Base-by-base conservation (phyloP, 805 yeast genomes). In the Pichia rugopelliculosa region DNA sequence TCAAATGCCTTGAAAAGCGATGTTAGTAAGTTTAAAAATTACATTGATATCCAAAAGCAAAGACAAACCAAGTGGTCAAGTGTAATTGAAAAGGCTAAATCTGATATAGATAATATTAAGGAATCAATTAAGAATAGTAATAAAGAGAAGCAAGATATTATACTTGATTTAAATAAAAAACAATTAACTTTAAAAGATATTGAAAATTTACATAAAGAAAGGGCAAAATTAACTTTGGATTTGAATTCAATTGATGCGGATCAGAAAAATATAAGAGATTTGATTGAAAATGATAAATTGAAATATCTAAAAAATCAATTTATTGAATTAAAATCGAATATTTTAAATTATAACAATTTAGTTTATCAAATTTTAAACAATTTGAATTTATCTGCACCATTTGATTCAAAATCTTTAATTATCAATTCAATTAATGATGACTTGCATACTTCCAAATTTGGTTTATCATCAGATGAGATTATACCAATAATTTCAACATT, bases 1-100 rank as follows among this genome's bases (percentile, higher is more conserved):
- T 64, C 79, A 6, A 71, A 70, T 51, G 85, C 87, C 1, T 67
- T 88, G 47, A 84, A 82, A 53, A 77, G 77, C 52, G 96, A 88
- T 62, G 70, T 84, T 39, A 68, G 69, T 39, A 84, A 84, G 62
- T 84, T 87, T 57, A 74, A 77, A 56, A 82, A 80, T n/a, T 87
- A 84, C 59, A 79, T 85, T 45, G 78, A 78, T 39, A 72, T 78
- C 8, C 81, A 85, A 77, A 77, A 80, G 55, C 68, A 69, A n/a
- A 72, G 87, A 51, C 82, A 80, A 54, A 54, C 61, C 13, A 81
- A 79, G 59, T 85, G 96, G 93, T 71, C 75, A 2, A 54, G 64
- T 17, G 75, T 79, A 39, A 60, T 87, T 42, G 68, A 72, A n/a
- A 78, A 78, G 53, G 74, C 85, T 49, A 69, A 72, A 27, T 63